A percentile compares a stretch with the other conserved stretches of the same genome.
phyloP scores from a whole-genome alignment of 306 rosid genomes.

The Trifolium subterraneum region DNA sequence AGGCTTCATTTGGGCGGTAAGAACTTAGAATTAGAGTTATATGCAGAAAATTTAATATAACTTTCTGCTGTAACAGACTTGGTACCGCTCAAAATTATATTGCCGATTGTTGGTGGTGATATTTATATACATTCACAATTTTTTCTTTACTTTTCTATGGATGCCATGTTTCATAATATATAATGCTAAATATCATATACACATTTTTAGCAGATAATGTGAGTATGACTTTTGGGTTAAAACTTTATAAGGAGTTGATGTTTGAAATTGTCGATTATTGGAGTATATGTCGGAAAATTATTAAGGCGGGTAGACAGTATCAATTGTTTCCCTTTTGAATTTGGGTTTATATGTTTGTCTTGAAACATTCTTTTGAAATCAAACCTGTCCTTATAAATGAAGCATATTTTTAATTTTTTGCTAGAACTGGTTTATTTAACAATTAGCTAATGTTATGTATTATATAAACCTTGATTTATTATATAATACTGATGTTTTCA shows the following conservation, averaged over 20 bases:
- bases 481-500: too few species aligned
- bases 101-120: not conserved
- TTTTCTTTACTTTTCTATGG: too few species aligned
- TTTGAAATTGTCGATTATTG: not conserved
- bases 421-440: too few species aligned
- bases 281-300: not conserved
- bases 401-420: too few species aligned
- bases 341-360: too few species aligned
- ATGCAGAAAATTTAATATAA: not conserved
- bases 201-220: too few species aligned
- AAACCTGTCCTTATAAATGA: too few species aligned
- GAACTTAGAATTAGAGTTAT: not conserved
- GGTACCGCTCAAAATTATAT: not conserved
- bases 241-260: not conserved
- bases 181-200: not conserved
- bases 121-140: too few species aligned
- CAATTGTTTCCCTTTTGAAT: not conserved
- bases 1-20: not conserved
- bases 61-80: not conserved
- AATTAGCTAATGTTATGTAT: too few species aligned
- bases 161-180: too few species aligned
- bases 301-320: not conserved
- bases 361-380: not conserved
- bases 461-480: too few species aligned
- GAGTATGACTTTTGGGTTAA: too few species aligned